Conservation (phyloP, 345 rosid species). For the Melaleuca quinquenervia region DNA sequence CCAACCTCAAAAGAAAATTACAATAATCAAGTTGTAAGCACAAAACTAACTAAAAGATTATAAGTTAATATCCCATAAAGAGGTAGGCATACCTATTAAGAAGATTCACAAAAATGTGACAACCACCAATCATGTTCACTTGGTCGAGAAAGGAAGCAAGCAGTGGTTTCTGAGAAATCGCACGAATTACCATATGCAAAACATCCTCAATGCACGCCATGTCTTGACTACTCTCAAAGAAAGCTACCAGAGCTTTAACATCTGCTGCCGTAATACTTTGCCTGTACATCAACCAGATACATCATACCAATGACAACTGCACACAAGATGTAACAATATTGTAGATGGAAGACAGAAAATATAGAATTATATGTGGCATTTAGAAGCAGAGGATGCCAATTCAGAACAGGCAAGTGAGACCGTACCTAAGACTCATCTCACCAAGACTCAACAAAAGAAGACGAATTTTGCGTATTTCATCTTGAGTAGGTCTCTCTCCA, state of each 20-base stretch:
- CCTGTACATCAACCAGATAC: conserved; percentile 36
- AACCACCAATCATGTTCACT: conserved; percentile 77
- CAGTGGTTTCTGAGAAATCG: conserved; percentile 59
- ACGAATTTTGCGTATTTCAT: conserved; percentile 87
- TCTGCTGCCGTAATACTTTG: conserved; percentile 58
- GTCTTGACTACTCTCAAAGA: conserved; percentile 87
- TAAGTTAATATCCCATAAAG: neutral
- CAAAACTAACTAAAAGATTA: neutral
- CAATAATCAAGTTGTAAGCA: neutral
- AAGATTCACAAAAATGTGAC: conserved; percentile 80
- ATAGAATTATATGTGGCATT: neutral
- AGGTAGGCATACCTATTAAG: conserved; percentile 54
- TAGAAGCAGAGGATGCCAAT: neutral
- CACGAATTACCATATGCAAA: conserved; percentile 85
- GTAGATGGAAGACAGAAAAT: neutral
- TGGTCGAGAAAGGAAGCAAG: conserved; percentile 80
- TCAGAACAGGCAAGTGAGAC: neutral
- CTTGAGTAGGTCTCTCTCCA: conserved; percentile 72
- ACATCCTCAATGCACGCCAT: conserved; percentile 89
- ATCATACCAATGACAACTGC: neutral
- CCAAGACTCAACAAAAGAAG: conserved; percentile 91
- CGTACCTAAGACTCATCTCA: conserved; percentile 94
- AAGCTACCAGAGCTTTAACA: conserved; percentile 60
- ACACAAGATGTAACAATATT: neutral
- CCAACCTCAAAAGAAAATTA: neutral